Evolutionary conservation across 1,284 basidiomycete genomes (phyloP).

Genomic region (Ustilago bromivora): DNA sequence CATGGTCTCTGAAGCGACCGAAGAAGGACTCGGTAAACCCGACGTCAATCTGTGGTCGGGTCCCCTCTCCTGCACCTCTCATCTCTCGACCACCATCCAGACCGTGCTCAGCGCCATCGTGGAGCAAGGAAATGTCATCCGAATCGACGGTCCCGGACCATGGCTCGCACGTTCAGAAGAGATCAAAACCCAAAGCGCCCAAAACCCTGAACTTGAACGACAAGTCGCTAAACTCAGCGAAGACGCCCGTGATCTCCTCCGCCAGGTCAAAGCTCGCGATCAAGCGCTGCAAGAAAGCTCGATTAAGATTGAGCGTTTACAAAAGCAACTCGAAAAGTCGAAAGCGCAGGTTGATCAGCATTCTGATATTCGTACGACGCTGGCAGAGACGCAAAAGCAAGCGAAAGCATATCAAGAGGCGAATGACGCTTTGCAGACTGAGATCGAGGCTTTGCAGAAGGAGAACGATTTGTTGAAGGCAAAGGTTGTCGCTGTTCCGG

Average conservation of each 20-base stretch:
- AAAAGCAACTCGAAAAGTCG: conserved; percentile 87
- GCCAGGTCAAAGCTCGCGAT: conserved; percentile 80
- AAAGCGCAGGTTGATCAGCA: conserved; percentile 87
- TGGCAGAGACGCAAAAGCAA: conserved; percentile 84
- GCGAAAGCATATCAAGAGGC: conserved; percentile 90
- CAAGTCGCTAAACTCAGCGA: conserved; percentile 86
- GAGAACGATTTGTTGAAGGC: conserved; percentile 86
- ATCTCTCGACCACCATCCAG: conserved; percentile 52
- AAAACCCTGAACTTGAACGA: conserved; percentile 91
- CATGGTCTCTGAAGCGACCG: conserved; percentile 48
- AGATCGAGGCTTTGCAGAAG: conserved; percentile 85
- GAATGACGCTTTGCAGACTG: conserved; percentile 89
- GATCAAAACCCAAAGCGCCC: conserved; percentile 83
- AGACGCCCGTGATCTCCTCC: conserved; percentile 85
- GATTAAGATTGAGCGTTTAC: conserved; percentile 94
- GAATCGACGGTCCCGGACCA: conserved; percentile 72
- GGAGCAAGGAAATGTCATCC: conserved; percentile 63
- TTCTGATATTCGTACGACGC: conserved; percentile 81
- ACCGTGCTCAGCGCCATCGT: conserved; percentile 52
- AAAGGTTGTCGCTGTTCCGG: conserved; percentile 58
- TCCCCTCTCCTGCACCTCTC: conserved; percentile 39
- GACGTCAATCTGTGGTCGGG: conserved; percentile 42
- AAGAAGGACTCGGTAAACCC: conserved; percentile 48
- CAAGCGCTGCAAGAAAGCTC: conserved; percentile 87
- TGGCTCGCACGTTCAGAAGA: conserved; percentile 90